phyloP scores from a whole-genome alignment of 2,329 filamentous ascomycete genomes.

The Ciborinia camelliae region DNA sequence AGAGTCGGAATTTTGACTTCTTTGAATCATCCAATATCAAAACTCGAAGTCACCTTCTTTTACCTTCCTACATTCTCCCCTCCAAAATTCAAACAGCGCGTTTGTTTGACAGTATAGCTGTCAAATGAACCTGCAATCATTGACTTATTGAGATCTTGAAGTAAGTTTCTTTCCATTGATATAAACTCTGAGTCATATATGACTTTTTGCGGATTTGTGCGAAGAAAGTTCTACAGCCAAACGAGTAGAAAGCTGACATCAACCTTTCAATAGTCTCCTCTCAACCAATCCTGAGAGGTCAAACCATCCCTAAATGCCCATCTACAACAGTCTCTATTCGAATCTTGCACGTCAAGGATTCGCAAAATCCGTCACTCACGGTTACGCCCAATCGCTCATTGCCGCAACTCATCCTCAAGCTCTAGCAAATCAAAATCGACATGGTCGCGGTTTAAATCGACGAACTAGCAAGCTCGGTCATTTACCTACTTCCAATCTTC shows the following conservation, averaged over 20 bases:
- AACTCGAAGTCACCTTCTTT: conserved; percentile 7
- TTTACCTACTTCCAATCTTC: conserved; percentile 59
- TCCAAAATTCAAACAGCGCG: conserved; percentile 57
- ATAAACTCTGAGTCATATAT: conserved; percentile 8
- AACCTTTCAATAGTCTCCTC: conserved; percentile 33
- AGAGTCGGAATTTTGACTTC: background rate
- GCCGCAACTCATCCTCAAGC: conserved; percentile 85
- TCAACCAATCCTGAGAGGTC: conserved; percentile 57
- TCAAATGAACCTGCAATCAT: conserved; percentile 95
- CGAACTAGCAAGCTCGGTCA: conserved; percentile 47
- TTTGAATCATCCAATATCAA: background rate
- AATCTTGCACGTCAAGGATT: conserved; percentile 96
- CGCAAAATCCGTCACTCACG: conserved; percentile 94
- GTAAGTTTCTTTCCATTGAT: conserved; percentile 6
- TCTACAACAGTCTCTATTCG: conserved; percentile 65
- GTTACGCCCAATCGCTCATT: conserved; percentile 96
- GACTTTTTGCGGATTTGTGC: background rate
- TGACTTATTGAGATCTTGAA: conserved; percentile 33
- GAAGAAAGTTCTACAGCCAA: background rate
- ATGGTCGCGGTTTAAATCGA: conserved; percentile 57
- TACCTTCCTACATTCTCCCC: conserved; percentile 16
- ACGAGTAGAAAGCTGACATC: conserved; percentile 13
- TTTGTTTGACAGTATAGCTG: conserved; percentile 90
- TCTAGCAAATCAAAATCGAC: conserved; percentile 67
- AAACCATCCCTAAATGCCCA: conserved; percentile 82